phyloP scores from a whole-genome alignment of 495 filamentous ascomycete genomes.

The Aspergillus leporis region DNA sequence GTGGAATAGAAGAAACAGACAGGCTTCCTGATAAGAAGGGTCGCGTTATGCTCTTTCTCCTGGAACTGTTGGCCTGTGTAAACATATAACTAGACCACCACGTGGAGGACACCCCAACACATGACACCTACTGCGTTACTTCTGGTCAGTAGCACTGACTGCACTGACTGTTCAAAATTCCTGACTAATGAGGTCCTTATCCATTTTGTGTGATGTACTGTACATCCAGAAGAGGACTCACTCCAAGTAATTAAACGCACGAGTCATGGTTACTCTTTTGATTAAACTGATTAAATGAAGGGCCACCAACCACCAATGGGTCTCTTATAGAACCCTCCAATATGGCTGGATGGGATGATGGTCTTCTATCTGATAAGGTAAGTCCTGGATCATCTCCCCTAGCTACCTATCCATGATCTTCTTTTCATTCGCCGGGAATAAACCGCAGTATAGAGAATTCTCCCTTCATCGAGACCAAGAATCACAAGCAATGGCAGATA shows the following conservation, averaged over 20 bases:
- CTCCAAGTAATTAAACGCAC: background rate
- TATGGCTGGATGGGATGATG: too few species aligned
- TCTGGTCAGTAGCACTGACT: too few species aligned
- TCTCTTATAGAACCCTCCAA: background rate
- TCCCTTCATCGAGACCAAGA: background rate
- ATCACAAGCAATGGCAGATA: slow-evolving; percentile 2
- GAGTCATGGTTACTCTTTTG: background rate
- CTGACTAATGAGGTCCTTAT: too few species aligned
- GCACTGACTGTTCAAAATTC: too few species aligned
- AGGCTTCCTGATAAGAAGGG: background rate
- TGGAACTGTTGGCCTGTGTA: background rate
- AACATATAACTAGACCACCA: background rate
- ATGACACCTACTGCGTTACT: background rate
- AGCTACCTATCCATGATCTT: too few species aligned
- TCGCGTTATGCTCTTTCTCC: background rate
- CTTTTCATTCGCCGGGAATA: background rate
- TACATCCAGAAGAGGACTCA: too few species aligned
- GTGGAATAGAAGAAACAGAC: too few species aligned
- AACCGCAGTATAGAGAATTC: background rate
- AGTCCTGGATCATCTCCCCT: background rate
- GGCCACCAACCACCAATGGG: background rate
- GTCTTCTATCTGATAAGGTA: background rate
- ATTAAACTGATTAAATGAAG: background rate
- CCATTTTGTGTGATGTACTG: too few species aligned
- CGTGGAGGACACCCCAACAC: background rate